Base-by-base conservation (phyloP, 2,329 filamentous ascomycete genomes). In the Fusarium penzigii region DNA sequence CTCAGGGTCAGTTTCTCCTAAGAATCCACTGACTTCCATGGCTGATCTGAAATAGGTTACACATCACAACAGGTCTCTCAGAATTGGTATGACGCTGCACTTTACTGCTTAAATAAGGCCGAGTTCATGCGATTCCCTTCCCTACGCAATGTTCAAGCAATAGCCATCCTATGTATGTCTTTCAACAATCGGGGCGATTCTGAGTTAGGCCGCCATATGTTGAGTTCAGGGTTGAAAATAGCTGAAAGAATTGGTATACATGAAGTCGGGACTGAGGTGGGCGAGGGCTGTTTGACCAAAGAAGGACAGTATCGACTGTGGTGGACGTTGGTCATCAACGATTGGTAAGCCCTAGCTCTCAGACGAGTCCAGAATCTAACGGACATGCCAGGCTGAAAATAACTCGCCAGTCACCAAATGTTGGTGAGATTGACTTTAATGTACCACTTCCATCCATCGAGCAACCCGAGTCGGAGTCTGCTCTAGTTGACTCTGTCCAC, bases 321-420 rank as follows among this genome's bases (percentile, higher is more conserved):
- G 54, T 56, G 54, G 51, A 54, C 51, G 17, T 40, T 56, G 12
- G 25, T 56, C 11, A 54, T 56, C 32, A 51, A 48, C 17, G 54
- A 56, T 48, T 54, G 54, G 54, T 51, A 44, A 11, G 36, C 9
- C 17, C 1, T 20, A 38, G 12, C 32, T 9, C 3, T 29, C 17
- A 2, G 17, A 2, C 13, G 29, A 17, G 8, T 12, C 7, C n/a
- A 13, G 5, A 20, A 10, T 41, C 43, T 49, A 36, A 50, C 7
- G 2, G n/a, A n/a, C n/a, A 16, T 9, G 5, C 3, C 14, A 54
- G 52, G 52, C 9, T 54, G 3, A 34, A 25, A 29, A 44, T 54
- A 25, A 44, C 48, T 13, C 51, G 51, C 32, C 48, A 54, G 12
- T 8, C 29, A 29, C 52, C 52, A 5, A 48, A 48, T 20, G 17